phyloP scores from a whole-genome alignment of 495 filamentous ascomycete species.

The Cladorrhinum samala region DNA sequence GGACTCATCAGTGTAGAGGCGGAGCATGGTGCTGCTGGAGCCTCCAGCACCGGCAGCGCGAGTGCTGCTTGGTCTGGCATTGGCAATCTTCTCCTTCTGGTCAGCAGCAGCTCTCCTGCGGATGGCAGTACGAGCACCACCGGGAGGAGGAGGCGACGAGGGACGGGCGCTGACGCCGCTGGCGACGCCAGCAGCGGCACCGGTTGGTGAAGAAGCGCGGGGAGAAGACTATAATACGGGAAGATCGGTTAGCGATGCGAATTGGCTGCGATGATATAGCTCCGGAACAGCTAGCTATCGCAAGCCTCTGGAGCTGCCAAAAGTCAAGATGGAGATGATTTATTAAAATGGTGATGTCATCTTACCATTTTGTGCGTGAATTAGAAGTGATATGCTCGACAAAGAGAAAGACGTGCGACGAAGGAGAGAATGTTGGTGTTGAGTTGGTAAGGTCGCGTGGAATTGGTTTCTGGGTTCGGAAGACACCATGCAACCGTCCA shows the following conservation, averaged over 20 bases:
- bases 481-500: background rate
- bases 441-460: constrained; percentile 10
- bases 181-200: constrained; percentile 37
- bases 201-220: constrained; percentile 61
- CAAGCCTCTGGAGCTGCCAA: background rate
- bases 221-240: constrained; percentile 58
- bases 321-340: background rate
- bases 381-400: background rate
- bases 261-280: background rate
- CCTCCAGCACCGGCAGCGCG: constrained; percentile 90
- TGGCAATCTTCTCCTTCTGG: constrained; percentile 89
- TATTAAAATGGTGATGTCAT: background rate
- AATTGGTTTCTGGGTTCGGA: constrained; percentile 3
- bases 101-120: constrained; percentile 90
- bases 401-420: background rate
- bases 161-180: constrained; percentile 65
- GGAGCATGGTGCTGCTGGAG: constrained; percentile 95
- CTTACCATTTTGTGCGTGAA: background rate
- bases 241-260: background rate
- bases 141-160: constrained; percentile 83
- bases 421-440: constrained; percentile 9
- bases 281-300: background rate
- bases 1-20: constrained; percentile 98
- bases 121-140: constrained; percentile 90
- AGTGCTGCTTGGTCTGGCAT: constrained; percentile 83